Evolutionary conservation across 495 filamentous ascomycete genomes (phyloP).

Genomic region (Lophiostoma macrostomum): DNA sequence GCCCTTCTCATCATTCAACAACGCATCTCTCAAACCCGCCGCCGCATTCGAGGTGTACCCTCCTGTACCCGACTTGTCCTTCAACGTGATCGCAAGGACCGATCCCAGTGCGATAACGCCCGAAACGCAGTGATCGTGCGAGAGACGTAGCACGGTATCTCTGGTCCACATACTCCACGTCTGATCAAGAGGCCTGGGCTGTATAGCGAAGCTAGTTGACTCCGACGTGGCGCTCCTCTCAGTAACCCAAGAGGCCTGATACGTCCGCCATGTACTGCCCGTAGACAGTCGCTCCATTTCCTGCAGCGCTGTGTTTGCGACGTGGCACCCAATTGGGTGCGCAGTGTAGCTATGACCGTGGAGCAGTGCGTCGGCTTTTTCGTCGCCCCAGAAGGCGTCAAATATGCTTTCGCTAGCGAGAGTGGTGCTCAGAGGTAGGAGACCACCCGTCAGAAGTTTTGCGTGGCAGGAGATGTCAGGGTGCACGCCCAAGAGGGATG

Average conservation of each 20-base stretch:
- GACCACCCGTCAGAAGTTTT: constrained; percentile 73
- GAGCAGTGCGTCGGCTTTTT: constrained; percentile 69
- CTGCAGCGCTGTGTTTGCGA: constrained; percentile 58
- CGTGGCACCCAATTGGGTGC: constrained; percentile 70
- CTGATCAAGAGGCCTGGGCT: too few relatives aligned
- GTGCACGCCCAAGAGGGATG: constrained; percentile 61
- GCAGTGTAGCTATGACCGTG: constrained; percentile 83
- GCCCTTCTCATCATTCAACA: constrained; percentile 39
- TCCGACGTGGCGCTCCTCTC: background rate
- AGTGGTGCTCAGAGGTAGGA: constrained; percentile 71
- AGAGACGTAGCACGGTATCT: constrained; percentile 55
- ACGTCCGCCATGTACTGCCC: constrained; percentile 50
- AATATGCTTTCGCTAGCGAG: constrained; percentile 69
- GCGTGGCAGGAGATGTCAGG: constrained; percentile 73
- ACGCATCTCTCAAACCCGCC: constrained; percentile 53
- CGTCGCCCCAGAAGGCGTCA: constrained; percentile 59
- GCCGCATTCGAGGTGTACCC: constrained; percentile 69
- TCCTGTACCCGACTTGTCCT: constrained; percentile 45
- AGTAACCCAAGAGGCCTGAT: constrained; percentile 46
- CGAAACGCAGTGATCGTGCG: constrained; percentile 51
- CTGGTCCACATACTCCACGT: constrained; percentile 68
- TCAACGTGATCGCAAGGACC: constrained; percentile 64
- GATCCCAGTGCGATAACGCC: constrained; percentile 67
- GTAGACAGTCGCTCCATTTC: constrained; percentile 56
- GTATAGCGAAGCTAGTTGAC: background rate